Evolutionary conservation across 768 basidiomycete genomes (phyloP).

Genomic region (Trametes gibbosa): DNA sequence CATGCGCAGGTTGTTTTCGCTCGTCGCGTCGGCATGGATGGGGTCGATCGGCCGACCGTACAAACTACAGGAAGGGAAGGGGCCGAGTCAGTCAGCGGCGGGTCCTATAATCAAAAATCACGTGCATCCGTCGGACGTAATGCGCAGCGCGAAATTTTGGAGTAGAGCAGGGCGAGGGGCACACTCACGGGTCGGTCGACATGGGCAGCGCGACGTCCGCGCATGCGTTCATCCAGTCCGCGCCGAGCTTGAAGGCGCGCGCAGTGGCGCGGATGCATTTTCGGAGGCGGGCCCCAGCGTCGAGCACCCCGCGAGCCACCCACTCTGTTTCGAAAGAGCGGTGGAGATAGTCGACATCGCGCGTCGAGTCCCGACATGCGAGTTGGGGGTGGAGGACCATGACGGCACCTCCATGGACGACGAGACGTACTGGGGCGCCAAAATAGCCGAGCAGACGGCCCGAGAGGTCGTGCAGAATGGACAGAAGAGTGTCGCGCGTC

Average conservation of each 20-base stretch:
- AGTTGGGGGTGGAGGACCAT: constrained; percentile 61
- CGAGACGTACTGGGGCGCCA: constrained; percentile 52
- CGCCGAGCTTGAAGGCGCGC: constrained; percentile 44
- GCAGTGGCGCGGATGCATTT: constrained; percentile 59
- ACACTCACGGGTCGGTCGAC: constrained; percentile 46
- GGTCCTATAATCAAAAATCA: not conserved
- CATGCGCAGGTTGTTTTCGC: constrained; percentile 46
- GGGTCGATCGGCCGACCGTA: constrained; percentile 47
- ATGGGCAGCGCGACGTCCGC: constrained; percentile 70
- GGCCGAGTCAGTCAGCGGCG: not conserved
- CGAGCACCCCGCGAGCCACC: constrained; percentile 42
- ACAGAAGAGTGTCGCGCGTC: constrained; percentile 34
- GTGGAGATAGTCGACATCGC: constrained; percentile 67
- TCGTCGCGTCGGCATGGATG: constrained; percentile 52
- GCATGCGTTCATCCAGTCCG: constrained; percentile 78
- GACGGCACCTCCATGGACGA: constrained; percentile 71
- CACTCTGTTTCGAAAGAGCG: constrained; percentile 60
- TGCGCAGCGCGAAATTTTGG: not conserved
- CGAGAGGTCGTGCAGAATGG: constrained; percentile 53
- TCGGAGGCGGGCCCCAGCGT: constrained; percentile 55
- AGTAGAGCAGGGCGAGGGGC: constrained; percentile 27
- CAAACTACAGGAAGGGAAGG: constrained; percentile 12
- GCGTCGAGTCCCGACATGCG: constrained; percentile 46
- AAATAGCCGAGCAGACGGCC: constrained; percentile 45
- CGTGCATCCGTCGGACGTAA: not conserved